Base-by-base conservation (phyloP, 306 rosid species). In the Glycine soja region DNA sequence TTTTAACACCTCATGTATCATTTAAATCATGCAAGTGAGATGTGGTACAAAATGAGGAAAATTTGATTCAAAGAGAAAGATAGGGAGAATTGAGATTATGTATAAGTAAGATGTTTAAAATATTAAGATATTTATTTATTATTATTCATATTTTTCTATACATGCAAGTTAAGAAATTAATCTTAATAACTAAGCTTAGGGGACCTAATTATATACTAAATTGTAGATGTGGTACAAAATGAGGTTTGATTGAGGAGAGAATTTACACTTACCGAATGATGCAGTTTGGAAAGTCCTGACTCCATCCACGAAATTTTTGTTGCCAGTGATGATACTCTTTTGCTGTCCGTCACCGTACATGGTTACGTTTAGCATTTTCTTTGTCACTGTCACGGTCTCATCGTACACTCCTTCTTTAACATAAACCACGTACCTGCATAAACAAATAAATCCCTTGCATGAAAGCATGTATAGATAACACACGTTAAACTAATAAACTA, bases 331-430 rank as follows among this genome's bases (percentile, higher is more conserved):
- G 65, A 93, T 82, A 70, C 88, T 93, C 82, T 95, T 95, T 15
- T 83, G 88, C 0, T 90, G 79, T 47, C 99, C 98, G 54, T 95
- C 99, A 45, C 98, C 99, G 16, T 87, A 95, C 68, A 95, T 76
- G 45, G 97, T 95, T 30, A 95, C 51, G 45, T 93, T 91, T 5
- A 5, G 50, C 99, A 88, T 88, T 66, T 74, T 81, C 88, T 84
- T 87, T 16, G 90, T 88, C 42, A 93, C 85, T 0, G 65, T 82
- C 69, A 95, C 98, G 0, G 68, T 82, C 88, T 95, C 99, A 5
- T 89, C 89, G 24, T 95, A 95, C 7, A 78, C 40, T 83, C 99
- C 98, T 88, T 83, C 86, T 72, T 95, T 93, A 8, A 95, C 89
- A 70, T 91, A 91, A 72, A 95, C 90, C 72, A 91, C 89, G 61